Conservation (phyloP, 345 rosid species). For the Eutrema heterophyllum region DNA sequence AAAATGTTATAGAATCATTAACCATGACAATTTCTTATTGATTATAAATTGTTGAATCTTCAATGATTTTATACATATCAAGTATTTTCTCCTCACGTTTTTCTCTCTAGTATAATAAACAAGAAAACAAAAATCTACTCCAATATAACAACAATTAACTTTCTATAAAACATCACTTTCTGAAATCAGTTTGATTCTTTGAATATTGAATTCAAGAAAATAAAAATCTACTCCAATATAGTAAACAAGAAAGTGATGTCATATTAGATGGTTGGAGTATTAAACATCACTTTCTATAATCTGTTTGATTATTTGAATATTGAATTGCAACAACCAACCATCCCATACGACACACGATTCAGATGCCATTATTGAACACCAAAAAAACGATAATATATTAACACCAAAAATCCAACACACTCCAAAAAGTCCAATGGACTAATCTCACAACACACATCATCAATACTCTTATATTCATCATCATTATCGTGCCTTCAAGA, state of each 20-base stretch:
- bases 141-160: no score
- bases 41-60: not conserved
- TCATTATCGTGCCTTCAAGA: not conserved
- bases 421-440: not conserved
- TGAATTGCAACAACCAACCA: not conserved
- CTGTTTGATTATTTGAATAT: not conserved
- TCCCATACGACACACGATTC: constrained; percentile 13
- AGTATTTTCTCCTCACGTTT: constrained; percentile 1
- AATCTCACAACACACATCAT: constrained; percentile 5
- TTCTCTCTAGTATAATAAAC: not conserved
- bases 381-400: not conserved
- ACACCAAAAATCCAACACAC: not conserved
- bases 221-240: no score
- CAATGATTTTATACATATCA: not conserved
- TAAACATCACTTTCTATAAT: not conserved
- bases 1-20: not conserved
- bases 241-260: no score
- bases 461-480: no score
- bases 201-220: not conserved
- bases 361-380: not conserved
- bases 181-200: not conserved
- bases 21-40: not conserved
- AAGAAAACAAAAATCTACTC: not conserved
- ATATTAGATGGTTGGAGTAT: no score
- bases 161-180: not conserved